Conservation (phyloP, 371 early-diverging fungal species). For the Mortierella sp. region DNA sequence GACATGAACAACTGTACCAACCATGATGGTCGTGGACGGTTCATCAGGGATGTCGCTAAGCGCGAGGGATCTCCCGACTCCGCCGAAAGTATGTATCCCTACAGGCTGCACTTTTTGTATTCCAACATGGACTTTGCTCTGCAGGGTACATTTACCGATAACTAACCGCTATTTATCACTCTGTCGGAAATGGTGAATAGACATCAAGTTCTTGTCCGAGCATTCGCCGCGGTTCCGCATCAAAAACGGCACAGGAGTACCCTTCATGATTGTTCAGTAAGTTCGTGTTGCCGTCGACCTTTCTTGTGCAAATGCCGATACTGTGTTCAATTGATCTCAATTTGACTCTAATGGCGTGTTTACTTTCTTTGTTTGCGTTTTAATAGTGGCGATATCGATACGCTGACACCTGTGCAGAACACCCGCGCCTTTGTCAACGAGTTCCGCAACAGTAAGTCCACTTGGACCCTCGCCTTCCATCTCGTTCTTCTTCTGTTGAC, state of each 20-base stretch:
- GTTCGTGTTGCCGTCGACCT: not conserved
- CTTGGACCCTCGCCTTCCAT: not conserved
- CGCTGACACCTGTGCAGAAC: constrained; percentile 37
- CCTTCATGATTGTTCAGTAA: constrained; percentile 58
- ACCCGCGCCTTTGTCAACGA: constrained; percentile 48
- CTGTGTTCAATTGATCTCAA: not conserved
- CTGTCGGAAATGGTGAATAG: constrained; percentile 11
- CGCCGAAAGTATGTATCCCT: constrained; percentile 33
- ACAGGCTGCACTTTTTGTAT: not conserved
- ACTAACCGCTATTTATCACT: not conserved
- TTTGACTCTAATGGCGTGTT: not conserved
- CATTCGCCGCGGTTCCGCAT: constrained; percentile 64
- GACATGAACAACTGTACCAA: constrained; percentile 40
- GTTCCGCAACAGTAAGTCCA: constrained; percentile 43
- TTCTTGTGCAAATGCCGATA: not conserved
- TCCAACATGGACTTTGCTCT: not conserved
- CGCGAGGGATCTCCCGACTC: constrained; percentile 46
- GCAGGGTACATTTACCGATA: not conserved
- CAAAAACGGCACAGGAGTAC: constrained; percentile 26
- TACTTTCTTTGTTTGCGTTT: not conserved
- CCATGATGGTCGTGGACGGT: constrained; percentile 46
- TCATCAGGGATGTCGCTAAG: constrained; percentile 58
- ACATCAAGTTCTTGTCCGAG: constrained; percentile 59
- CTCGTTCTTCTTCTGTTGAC: not conserved
- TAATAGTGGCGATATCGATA: constrained; percentile 55